Evolutionary conservation across 1,284 basidiomycete species (phyloP).

Genomic region (Malassezia restricta): DNA sequence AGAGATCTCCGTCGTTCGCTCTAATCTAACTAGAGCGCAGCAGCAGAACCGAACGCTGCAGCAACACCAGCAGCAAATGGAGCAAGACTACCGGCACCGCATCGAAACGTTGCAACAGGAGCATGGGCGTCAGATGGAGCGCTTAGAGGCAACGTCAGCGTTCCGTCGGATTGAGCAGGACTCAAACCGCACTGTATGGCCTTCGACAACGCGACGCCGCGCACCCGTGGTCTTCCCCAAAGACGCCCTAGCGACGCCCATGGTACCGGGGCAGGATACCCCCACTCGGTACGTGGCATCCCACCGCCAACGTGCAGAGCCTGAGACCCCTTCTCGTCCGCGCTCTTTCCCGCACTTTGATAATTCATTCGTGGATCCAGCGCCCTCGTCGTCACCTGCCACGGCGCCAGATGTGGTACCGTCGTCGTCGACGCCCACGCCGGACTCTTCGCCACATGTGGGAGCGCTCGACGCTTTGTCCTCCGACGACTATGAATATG

Average conservation of each 20-base stretch:
- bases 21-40: constrained; percentile 27
- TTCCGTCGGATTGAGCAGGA: constrained; percentile 35
- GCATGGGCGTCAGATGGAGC: constrained; percentile 22
- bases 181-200: constrained; percentile 28
- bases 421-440: neutral
- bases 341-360: constrained; percentile 11
- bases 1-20: constrained; percentile 28
- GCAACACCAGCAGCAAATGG: constrained; percentile 21
- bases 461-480: neutral
- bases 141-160: constrained; percentile 27
- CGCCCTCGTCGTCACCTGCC: neutral
- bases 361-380: constrained; percentile 9
- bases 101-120: constrained; percentile 26
- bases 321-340: neutral
- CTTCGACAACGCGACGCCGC: constrained; percentile 23
- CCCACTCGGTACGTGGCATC: neutral
- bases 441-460: constrained; percentile 7
- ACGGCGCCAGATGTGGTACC: neutral
- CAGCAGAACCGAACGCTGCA: constrained; percentile 23
- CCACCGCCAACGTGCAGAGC: neutral
- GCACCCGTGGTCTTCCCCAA: constrained; percentile 12
- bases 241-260: too few relatives aligned
- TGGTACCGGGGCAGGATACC: neutral
- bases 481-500: constrained; percentile 1
- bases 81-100: constrained; percentile 20